phyloP scores from a whole-genome alignment of 768 basidiomycete species.

The Lentinula lateritia region DNA sequence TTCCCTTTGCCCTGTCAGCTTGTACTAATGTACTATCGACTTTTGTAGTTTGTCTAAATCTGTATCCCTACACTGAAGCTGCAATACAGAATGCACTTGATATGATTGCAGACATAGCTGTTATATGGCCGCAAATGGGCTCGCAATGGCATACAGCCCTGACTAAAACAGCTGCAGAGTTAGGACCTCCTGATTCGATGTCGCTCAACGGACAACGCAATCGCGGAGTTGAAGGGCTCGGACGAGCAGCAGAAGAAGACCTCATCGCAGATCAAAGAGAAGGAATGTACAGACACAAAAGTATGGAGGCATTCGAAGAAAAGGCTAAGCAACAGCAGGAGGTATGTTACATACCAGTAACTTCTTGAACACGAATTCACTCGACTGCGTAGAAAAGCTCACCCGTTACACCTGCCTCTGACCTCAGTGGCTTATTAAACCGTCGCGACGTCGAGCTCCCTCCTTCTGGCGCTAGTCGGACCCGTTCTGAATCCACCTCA shows the following conservation, averaged over 20 bases:
- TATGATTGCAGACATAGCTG: constrained; percentile 8
- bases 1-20: background rate
- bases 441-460: background rate
- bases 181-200: background rate
- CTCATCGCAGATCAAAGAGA: constrained; percentile 9
- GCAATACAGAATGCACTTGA: constrained; percentile 7
- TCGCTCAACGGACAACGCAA: background rate
- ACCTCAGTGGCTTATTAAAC: background rate
- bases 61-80: constrained; percentile 1
- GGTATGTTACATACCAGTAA: background rate
- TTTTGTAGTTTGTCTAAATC: constrained; percentile 7
- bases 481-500: constrained; percentile 1
- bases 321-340: constrained; percentile 3
- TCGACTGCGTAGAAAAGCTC: background rate
- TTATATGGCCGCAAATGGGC: constrained; percentile 10
- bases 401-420: background rate
- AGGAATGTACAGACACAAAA: constrained; percentile 10
- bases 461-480: background rate
- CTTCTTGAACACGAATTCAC: background rate
- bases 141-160: constrained; percentile 8
- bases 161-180: background rate
- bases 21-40: background rate
- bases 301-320: constrained; percentile 6
- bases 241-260: constrained; percentile 9
- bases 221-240: constrained; percentile 8